Percentiles rank a stretch among this genome's conserved stretches.
phyloP scores from a whole-genome alignment of 345 rosid genomes.

The Cochlearia excelsa region DNA sequence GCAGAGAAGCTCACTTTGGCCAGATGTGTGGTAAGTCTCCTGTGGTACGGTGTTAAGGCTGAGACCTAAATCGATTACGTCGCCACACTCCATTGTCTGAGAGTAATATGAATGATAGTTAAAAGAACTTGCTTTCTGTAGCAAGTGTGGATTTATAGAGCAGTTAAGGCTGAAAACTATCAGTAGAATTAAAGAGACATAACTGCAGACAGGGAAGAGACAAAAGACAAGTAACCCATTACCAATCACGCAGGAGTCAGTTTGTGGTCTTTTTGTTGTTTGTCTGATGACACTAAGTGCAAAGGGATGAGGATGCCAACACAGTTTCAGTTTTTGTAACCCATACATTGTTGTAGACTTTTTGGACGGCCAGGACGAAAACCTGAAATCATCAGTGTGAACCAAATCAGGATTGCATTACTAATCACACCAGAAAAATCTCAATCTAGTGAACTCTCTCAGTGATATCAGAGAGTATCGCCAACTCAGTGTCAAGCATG shows the following conservation, averaged over 20 bases:
- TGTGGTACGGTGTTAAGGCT: too few species aligned
- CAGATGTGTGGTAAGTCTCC: too few species aligned
- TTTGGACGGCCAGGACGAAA: slow-evolving; percentile 6
- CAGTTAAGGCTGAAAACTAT: slow-evolving; percentile 7
- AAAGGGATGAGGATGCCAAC: slow-evolving; percentile 25
- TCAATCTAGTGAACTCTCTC: slow-evolving; percentile 16
- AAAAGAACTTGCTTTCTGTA: too few species aligned
- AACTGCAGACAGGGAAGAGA: slow-evolving; percentile 30
- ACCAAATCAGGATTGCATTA: slow-evolving; percentile 8
- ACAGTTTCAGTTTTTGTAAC: slow-evolving; percentile 15
- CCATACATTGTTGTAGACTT: slow-evolving; percentile 6
- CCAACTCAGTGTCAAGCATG: slow-evolving; percentile 3
- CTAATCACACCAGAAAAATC: slow-evolving; percentile 13
- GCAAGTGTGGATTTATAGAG: slow-evolving; percentile 14
- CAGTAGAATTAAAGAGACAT: slow-evolving; percentile 16
- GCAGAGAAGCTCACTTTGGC: too few species aligned
- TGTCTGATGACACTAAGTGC: slow-evolving; percentile 21
- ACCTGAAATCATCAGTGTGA: slow-evolving; percentile 11
- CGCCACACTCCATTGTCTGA: too few species aligned
- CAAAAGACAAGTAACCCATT: slow-evolving; percentile 37
- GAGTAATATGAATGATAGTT: too few species aligned
- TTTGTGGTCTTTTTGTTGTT: slow-evolving; percentile 26
- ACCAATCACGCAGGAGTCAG: slow-evolving; percentile 23
- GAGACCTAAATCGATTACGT: too few species aligned
- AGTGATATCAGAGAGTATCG: neutral